These are phyloP conservation scores for Paecilomyces niveus DNA, from an alignment of 2,329 filamentous ascomycete species.

Conservation along the genomic window DNA sequence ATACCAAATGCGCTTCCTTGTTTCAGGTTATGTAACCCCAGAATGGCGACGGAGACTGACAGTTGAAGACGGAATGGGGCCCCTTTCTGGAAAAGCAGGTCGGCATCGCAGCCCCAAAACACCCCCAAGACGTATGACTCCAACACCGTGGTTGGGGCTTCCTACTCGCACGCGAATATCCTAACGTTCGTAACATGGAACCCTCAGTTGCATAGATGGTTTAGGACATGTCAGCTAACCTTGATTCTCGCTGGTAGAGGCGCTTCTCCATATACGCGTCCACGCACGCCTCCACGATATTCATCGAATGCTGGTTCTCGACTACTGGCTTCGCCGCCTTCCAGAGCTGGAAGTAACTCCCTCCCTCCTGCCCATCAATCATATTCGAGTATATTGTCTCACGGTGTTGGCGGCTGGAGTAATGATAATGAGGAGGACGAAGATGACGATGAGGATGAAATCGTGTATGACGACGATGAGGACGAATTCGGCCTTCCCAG, in stretches of 20 bases:
- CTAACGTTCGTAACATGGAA: slow-evolving; percentile 73
- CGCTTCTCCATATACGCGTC: slow-evolving; percentile 49
- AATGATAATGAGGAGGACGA: slow-evolving; percentile 63
- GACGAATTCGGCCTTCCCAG: slow-evolving; percentile 95
- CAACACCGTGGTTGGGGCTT: slow-evolving; percentile 78
- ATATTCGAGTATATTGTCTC: slow-evolving; percentile 75
- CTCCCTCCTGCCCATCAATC: slow-evolving; percentile 56
- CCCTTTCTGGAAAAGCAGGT: slow-evolving; percentile 72
- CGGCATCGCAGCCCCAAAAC: slow-evolving; percentile 48
- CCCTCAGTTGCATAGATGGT: slow-evolving; percentile 35
- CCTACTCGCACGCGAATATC: slow-evolving; percentile 94
- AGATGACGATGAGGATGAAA: slow-evolving; percentile 59
- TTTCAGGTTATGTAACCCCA: slow-evolving; percentile 1
- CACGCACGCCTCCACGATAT: slow-evolving; percentile 64
- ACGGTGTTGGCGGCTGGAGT: slow-evolving; percentile 77
- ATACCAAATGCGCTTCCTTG: background rate
- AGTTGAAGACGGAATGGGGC: slow-evolving; percentile 63
- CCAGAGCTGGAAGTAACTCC: slow-evolving; percentile 32
- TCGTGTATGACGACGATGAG: slow-evolving; percentile 78
- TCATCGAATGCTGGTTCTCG: slow-evolving; percentile 48
- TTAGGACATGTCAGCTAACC: slow-evolving; percentile 10
- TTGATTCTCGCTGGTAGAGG: slow-evolving; percentile 16
- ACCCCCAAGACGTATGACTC: slow-evolving; percentile 54
- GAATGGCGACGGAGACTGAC: slow-evolving; percentile 16
- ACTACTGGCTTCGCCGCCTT: slow-evolving; percentile 47